Evolutionary conservation across 2,329 filamentous ascomycete genomes (phyloP).

Genomic region (Rugonectria rugulosa): DNA sequence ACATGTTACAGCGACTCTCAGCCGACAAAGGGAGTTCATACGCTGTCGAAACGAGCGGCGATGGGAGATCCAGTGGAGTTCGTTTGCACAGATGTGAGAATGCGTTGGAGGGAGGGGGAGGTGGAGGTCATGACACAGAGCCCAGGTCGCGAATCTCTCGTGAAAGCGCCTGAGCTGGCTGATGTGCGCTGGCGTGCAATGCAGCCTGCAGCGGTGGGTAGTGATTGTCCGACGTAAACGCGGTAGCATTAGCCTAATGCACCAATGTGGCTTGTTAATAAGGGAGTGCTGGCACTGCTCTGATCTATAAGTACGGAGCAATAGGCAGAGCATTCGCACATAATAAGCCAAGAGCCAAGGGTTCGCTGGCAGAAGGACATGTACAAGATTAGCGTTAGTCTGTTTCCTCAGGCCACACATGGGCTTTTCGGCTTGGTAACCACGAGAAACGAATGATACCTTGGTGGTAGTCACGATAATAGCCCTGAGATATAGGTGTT

Average conservation of each 20-base stretch:
- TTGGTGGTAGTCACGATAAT: constrained; percentile 13
- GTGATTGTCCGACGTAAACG: constrained; percentile 18
- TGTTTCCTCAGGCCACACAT: constrained; percentile 3
- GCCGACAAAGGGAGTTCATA: no score
- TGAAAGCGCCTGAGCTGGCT: not conserved
- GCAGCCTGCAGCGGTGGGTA: constrained; percentile 4
- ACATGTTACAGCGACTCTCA: no score
- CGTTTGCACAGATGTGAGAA: not conserved
- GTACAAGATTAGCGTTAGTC: not conserved
- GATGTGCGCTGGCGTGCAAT: constrained; percentile 2
- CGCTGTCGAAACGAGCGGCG: not conserved
- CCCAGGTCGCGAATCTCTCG: constrained; percentile 8
- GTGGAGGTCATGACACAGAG: constrained; percentile 15
- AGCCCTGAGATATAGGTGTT: not conserved
- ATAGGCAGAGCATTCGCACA: no score
- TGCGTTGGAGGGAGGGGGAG: constrained; percentile 13
- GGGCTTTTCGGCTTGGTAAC: not conserved
- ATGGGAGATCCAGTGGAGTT: constrained; percentile 4
- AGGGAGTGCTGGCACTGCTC: not conserved
- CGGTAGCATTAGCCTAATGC: no score
- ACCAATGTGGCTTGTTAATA: not conserved
- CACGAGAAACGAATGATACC: constrained; percentile 18
- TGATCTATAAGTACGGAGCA: no score
- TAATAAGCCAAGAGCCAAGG: no score
- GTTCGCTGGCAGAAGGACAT: not conserved